phyloP scores from a whole-genome alignment of 2,329 filamentous ascomycete species.

The Claviceps quebecensis region DNA sequence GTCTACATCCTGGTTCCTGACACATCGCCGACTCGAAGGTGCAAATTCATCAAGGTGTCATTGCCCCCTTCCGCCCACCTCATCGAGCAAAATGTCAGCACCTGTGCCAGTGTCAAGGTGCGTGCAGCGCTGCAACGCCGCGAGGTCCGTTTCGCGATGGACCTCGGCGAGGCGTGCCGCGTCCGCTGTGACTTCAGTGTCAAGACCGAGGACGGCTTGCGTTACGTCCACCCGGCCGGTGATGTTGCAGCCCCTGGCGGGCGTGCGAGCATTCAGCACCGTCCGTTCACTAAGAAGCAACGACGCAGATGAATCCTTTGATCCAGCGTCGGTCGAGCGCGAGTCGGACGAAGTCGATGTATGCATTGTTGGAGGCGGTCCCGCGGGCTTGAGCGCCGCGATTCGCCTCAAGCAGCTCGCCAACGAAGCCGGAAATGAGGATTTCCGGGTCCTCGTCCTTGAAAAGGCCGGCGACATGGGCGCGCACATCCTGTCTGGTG shows the following conservation, averaged over 20 bases:
- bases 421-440: slow-evolving; percentile 87
- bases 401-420: slow-evolving; percentile 93
- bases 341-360: slow-evolving; percentile 93
- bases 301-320: slow-evolving; percentile 37
- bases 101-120: slow-evolving; percentile 24
- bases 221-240: slow-evolving; percentile 9
- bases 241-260: slow-evolving; percentile 9
- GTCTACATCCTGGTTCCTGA: not conserved
- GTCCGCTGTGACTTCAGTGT: slow-evolving; percentile 6
- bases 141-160: slow-evolving; percentile 18
- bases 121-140: slow-evolving; percentile 20
- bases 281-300: slow-evolving; percentile 14
- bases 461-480: slow-evolving; percentile 94
- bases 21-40: not conserved
- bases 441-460: slow-evolving; percentile 81
- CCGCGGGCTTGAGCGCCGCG: slow-evolving; percentile 80
- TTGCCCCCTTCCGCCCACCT: not conserved
- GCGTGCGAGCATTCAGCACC: slow-evolving; percentile 23
- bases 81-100: slow-evolving; percentile 17
- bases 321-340: slow-evolving; percentile 58
- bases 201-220: slow-evolving; percentile 8
- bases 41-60: not conserved
- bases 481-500: slow-evolving; percentile 88
- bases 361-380: slow-evolving; percentile 92
- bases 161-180: slow-evolving; percentile 11